Base-by-base conservation (phyloP, 805 yeast genomes). In the Candida schatavii region DNA sequence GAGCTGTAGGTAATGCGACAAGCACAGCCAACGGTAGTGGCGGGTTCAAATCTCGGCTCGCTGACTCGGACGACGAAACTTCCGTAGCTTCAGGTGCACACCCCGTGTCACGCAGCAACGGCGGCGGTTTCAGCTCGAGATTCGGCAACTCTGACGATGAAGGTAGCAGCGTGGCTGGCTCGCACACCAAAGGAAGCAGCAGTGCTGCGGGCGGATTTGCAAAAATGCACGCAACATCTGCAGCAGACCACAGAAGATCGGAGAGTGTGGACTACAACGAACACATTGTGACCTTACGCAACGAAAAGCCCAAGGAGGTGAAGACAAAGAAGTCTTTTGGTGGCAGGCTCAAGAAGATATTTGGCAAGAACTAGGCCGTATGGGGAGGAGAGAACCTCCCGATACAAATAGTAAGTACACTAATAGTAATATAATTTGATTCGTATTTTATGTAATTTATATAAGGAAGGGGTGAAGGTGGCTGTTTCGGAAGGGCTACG, bases 11-110 rank as follows among this genome's bases (percentile, higher is more conserved):
- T 31, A 23, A 20, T 17, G 9, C 18, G 5, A 13, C 15, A 31
- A 15, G 18, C 21, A 6, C 32, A 29, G 15, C 7, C 7, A 29
- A 29, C 15, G 26, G 18, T 19, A n/a, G n/a, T n/a, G 19, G 35
- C 17, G 61, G 59, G 1, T 75, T 70, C 59, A 74, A 64, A 43
- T 81, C 88, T 1, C 68, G 87, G 50, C 75, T 81, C 46, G 69
- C 67, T 4, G 88, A 83, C 54, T 80, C 85, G 2, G 86, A 81
- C 51, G 81, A 83, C 11, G 87, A 81, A 38, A 38, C 41, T 11
- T 31, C 35, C 23, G 35, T 57, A 56, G 11, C 79, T 74, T 17
- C 53, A 50, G 20, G 59, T 61, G 10, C 15, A 5, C 30, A 39
- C 35, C n/a, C 35, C n/a, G 20, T 19, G 13, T 17, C 29, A 11